Evolutionary conservation across 2,329 filamentous ascomycete species (phyloP), one percentile per base, ranked within the genome.

Genomic region (Colletotrichum kahawae): DNA sequence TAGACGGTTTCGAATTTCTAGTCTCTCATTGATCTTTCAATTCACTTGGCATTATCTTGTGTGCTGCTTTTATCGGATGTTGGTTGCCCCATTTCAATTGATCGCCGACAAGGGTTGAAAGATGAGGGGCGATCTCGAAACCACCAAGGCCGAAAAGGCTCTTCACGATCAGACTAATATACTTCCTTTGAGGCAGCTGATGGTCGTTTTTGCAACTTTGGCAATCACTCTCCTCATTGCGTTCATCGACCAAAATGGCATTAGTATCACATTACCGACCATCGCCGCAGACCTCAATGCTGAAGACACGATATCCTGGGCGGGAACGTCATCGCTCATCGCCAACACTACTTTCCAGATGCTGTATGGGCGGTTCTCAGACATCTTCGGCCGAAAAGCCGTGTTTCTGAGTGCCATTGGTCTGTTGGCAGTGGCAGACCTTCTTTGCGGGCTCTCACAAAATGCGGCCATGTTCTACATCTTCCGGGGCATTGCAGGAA

Each of bases 291-390:
- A 90, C 69, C 83, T 89, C 24, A 77, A 85, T 69, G 85, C 85
- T 2, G 82, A 83, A 76, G 84, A 84, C n/a, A 88, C 88, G 4
- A 92, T 92, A 62, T 86, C 88, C 1, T 91, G 89, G 89, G 88
- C 88, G 2, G 88, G 88, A 8, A 90, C 88, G 0, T 87, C 88
- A 10, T 86, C 86, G 5, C 81, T 91, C 59, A 88, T 91, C 60
- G 89, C 89, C 34, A 90, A 89, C 74, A 93, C 92, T 0, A 88
- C 90, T 38, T 93, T 93, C 77, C 91, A 92, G 77, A 90, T 93
- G 74, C 85, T 93, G 0, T 93, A 93, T 79, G 91, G 92, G 24
- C 87, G 91, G 4, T 78, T 92, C 4, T 92, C 90, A 1, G 91
- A 93, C 80, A 89, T 92, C 1, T 88, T 92, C 66, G 90, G 91